phyloP scores from a whole-genome alignment of 2,329 filamentous ascomycete genomes.

The Plectosphaerella cucumerina region DNA sequence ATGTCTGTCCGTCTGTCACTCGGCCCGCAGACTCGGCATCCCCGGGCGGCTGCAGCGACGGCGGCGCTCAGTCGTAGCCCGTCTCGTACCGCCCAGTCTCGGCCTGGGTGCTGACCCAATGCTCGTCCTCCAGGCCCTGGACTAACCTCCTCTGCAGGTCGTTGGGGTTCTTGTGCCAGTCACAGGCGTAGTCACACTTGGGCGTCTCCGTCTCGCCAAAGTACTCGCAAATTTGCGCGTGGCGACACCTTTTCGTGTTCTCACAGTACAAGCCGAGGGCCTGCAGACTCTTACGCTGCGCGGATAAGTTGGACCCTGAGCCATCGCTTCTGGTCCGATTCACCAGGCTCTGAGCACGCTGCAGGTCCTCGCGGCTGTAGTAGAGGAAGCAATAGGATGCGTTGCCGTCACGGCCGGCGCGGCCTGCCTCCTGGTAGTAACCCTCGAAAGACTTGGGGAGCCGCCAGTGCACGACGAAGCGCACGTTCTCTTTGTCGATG shows the following conservation, averaged over 20 bases:
- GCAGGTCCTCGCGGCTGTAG: conserved; percentile 82
- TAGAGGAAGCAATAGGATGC: conserved; percentile 85
- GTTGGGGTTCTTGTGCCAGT: conserved; percentile 68
- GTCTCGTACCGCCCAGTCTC: conserved; percentile 54
- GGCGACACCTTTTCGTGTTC: conserved; percentile 66
- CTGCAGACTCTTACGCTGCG: conserved; percentile 59
- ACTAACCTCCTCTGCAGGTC: conserved; percentile 54
- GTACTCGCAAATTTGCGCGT: conserved; percentile 69
- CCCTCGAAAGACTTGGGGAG: conserved; percentile 92
- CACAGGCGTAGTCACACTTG: conserved; percentile 70
- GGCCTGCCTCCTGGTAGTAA: conserved; percentile 92
- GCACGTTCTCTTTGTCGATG: conserved; percentile 91
- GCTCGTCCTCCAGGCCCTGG: conserved; percentile 53
- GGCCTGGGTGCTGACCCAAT: conserved; percentile 61
- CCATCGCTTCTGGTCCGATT: conserved; percentile 41
- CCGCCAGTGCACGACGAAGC: conserved; percentile 93
- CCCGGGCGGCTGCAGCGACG: background rate
- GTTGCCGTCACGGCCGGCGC: conserved; percentile 85
- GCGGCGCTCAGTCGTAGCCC: conserved; percentile 36
- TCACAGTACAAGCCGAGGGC: conserved; percentile 80
- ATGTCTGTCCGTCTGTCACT: background rate
- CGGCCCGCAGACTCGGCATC: too few species aligned
- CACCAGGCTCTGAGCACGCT: conserved; percentile 61
- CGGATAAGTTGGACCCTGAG: conserved; percentile 34
- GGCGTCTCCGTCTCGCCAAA: conserved; percentile 64